A percentile compares a stretch with the other conserved stretches of the same genome.
phyloP scores from a whole-genome alignment of 495 filamentous ascomycete genomes.

The Lepidopterella palustris region DNA sequence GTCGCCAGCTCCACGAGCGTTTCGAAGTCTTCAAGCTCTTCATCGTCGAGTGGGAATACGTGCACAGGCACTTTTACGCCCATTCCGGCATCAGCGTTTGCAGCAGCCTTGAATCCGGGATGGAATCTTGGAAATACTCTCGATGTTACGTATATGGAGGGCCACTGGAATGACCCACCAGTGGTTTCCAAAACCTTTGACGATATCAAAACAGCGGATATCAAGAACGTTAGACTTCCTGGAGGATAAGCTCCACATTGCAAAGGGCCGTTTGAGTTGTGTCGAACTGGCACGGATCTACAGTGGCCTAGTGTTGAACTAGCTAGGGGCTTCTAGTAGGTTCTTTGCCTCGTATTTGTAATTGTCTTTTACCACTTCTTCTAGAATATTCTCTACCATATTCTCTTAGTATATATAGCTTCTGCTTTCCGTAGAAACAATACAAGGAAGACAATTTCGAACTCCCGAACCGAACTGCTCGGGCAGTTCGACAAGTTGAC shows the following conservation, averaged over 20 bases:
- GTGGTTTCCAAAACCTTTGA: slow-evolving; percentile 47
- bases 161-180: slow-evolving; percentile 52
- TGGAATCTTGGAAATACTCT: slow-evolving; percentile 51
- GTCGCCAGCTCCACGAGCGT: not conserved
- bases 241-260: slow-evolving; percentile 19
- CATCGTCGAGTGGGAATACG: slow-evolving; percentile 8
- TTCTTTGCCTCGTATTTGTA: no score
- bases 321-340: no score
- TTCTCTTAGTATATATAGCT: no score
- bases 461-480: no score
- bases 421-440: no score
- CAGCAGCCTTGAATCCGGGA: slow-evolving; percentile 38
- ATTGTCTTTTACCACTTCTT: no score
- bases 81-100: slow-evolving; percentile 37
- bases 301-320: no score
- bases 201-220: slow-evolving; percentile 48
- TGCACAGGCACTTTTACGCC: slow-evolving; percentile 38
- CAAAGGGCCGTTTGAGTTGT: no score
- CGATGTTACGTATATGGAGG: slow-evolving; percentile 52
- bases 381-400: no score
- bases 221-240: slow-evolving; percentile 54
- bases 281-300: no score
- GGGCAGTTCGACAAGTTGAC: no score
- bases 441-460: no score
- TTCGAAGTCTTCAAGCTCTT: not conserved